Evolutionary conservation across 768 basidiomycete species (phyloP).

Genomic region (Kwoniella sp.): DNA sequence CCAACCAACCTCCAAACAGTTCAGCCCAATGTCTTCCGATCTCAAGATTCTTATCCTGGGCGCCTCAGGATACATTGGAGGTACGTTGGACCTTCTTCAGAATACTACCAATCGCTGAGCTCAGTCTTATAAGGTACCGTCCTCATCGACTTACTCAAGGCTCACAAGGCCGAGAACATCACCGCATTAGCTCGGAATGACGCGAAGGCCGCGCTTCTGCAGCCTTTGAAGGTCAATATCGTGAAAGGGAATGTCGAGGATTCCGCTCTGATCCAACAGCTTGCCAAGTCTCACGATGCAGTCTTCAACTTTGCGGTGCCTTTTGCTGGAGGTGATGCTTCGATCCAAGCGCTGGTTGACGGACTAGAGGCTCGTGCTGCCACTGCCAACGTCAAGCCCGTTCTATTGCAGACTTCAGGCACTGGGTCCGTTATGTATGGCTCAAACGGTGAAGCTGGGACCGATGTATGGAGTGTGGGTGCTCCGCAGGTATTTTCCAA

Average conservation of each 20-base stretch:
- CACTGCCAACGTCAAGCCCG: slow-evolving; percentile 16
- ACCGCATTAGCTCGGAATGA: slow-evolving; percentile 20
- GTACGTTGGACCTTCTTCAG: too few relatives aligned
- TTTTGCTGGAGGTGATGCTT: slow-evolving; percentile 23
- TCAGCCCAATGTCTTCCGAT: slow-evolving; percentile 5
- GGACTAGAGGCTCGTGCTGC: slow-evolving; percentile 19
- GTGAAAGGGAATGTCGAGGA: slow-evolving; percentile 21
- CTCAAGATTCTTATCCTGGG: slow-evolving; percentile 23
- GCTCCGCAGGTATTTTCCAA: background rate
- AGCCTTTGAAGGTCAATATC: slow-evolving; percentile 16
- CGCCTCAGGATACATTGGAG: slow-evolving; percentile 28
- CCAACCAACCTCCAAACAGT: background rate
- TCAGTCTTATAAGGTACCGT: slow-evolving; percentile 16
- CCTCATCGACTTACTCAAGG: slow-evolving; percentile 17
- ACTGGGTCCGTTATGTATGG: slow-evolving; percentile 28
- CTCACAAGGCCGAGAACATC: slow-evolving; percentile 12
- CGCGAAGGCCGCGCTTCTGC: slow-evolving; percentile 9
- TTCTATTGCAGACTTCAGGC: slow-evolving; percentile 25
- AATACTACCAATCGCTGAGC: too few relatives aligned
- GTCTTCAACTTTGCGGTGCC: slow-evolving; percentile 28
- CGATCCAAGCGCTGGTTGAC: slow-evolving; percentile 26
- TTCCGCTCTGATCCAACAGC: slow-evolving; percentile 4
- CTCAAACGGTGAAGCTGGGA: slow-evolving; percentile 19
- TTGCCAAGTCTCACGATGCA: slow-evolving; percentile 14
- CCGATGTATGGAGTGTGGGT: slow-evolving; percentile 23